These are phyloP conservation scores for Anastatica hierochuntica DNA, from an alignment of 345 rosid species.

Conservation along the genomic window DNA sequence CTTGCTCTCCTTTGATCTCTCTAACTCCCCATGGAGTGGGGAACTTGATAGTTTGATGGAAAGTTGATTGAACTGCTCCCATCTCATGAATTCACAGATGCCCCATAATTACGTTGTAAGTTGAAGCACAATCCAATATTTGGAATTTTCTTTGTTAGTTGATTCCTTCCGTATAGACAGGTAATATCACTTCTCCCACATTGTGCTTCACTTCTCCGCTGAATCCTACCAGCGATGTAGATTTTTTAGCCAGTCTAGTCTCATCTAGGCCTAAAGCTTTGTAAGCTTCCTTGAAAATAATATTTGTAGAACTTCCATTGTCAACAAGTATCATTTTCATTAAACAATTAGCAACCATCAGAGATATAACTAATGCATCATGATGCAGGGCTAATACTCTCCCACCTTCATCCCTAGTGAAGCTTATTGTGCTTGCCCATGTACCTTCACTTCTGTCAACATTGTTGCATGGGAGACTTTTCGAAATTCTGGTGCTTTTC, in stretches of 20 bases:
- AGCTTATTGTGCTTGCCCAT: no score
- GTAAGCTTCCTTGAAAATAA: no score
- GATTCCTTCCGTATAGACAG: neutral
- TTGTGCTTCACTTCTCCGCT: neutral
- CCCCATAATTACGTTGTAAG: neutral
- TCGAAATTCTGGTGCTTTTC: no score
- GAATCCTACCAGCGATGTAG: neutral
- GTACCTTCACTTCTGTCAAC: no score
- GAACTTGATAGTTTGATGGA: neutral
- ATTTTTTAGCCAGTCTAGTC: neutral
- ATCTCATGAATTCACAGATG: neutral
- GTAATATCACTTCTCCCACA: neutral
- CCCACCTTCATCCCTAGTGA: no score
- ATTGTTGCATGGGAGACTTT: no score
- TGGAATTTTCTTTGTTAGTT: neutral
- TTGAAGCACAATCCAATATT: neutral
- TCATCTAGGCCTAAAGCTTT: no score
- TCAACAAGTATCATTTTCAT: neutral
- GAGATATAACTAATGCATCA: neutral
- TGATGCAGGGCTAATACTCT: no score
- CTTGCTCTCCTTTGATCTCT: neutral
- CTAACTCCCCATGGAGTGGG: neutral
- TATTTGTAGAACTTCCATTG: neutral
- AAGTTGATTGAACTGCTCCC: neutral
- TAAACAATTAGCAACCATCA: neutral